Conservation (phyloP, 176 grass and related monocot species). For the Oryza coarctata region DNA sequence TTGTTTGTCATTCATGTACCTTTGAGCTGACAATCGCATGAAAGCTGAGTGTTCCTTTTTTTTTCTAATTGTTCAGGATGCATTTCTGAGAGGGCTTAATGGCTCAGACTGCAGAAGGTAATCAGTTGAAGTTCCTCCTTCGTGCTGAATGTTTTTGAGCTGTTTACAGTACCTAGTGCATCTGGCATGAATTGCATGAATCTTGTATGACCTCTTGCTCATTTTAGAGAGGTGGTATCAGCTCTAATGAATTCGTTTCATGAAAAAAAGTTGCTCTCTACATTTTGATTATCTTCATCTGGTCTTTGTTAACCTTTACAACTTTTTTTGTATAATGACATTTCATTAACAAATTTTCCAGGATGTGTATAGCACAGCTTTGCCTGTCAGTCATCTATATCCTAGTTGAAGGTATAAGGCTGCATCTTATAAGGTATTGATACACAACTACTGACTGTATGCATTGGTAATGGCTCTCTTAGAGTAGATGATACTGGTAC, state of each 20-base stretch:
- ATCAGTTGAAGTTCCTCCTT: slow-evolving; percentile 5
- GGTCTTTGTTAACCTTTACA: background rate
- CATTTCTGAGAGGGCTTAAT: background rate
- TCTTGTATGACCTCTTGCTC: background rate
- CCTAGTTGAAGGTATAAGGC: slow-evolving; percentile 7
- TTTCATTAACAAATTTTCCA: background rate
- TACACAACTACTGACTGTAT: background rate
- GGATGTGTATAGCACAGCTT: slow-evolving; percentile 14
- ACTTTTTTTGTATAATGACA: background rate
- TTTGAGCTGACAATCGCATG: slow-evolving; percentile 11
- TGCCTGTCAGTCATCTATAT: background rate
- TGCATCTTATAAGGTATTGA: slow-evolving; percentile 27
- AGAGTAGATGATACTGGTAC: background rate
- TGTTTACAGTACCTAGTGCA: background rate
- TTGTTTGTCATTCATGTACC: slow-evolving; percentile 9
- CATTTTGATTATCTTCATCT: background rate
- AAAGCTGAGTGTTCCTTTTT: background rate
- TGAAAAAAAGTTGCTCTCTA: background rate
- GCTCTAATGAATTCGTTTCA: background rate
- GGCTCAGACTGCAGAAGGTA: slow-evolving; percentile 24
- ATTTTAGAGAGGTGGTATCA: background rate
- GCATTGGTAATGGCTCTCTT: background rate
- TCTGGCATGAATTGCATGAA: background rate
- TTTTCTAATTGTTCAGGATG: slow-evolving; percentile 28
- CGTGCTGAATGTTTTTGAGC: slow-evolving; percentile 10